Percentiles rank a stretch among this genome's conserved stretches.
Evolutionary conservation across 495 filamentous ascomycete genomes (phyloP).

Genomic region (Hypomontagnella monticulosa): DNA sequence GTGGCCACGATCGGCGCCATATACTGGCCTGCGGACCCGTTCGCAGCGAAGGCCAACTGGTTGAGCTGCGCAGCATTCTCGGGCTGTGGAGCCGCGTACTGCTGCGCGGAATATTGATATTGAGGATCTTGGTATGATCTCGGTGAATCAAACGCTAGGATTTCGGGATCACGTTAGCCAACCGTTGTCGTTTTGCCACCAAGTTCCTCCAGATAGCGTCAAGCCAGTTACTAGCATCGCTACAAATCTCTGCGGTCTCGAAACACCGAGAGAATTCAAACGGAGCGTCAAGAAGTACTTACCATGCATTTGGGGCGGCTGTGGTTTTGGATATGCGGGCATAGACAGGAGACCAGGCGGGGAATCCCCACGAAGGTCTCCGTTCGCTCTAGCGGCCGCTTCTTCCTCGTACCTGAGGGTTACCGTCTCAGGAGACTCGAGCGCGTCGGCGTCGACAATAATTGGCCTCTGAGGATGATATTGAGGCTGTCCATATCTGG

Average conservation of each 20-base stretch:
- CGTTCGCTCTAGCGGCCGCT: conserved; percentile 56
- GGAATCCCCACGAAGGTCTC: conserved; percentile 59
- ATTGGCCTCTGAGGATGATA: conserved; percentile 59
- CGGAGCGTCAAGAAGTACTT: conserved; percentile 31
- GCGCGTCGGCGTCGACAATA: conserved; percentile 57
- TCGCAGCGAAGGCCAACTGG: conserved; percentile 64
- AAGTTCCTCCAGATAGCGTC: not conserved
- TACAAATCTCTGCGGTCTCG: too few relatives aligned
- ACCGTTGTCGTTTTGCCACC: too few relatives aligned
- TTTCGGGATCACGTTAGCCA: conserved; percentile 48
- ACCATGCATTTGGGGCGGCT: conserved; percentile 60
- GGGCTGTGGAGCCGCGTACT: conserved; percentile 51
- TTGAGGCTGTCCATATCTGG: conserved; percentile 50
- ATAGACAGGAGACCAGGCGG: conserved; percentile 62
- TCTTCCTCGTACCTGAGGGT: conserved; percentile 59
- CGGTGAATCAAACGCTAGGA: conserved; percentile 59
- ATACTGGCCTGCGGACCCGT: conserved; percentile 61
- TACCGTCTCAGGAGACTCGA: conserved; percentile 60
- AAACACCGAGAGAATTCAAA: not conserved
- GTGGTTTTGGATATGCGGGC: conserved; percentile 55
- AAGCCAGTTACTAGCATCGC: too few relatives aligned
- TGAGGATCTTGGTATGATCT: conserved; percentile 54
- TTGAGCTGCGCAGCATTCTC: conserved; percentile 61
- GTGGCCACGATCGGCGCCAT: conserved; percentile 60
- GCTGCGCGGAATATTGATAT: conserved; percentile 56